A percentile compares a stretch with the other conserved stretches of the same genome.
phyloP scores from a whole-genome alignment of 2,329 filamentous ascomycete genomes.

The Talaromyces sp. region DNA sequence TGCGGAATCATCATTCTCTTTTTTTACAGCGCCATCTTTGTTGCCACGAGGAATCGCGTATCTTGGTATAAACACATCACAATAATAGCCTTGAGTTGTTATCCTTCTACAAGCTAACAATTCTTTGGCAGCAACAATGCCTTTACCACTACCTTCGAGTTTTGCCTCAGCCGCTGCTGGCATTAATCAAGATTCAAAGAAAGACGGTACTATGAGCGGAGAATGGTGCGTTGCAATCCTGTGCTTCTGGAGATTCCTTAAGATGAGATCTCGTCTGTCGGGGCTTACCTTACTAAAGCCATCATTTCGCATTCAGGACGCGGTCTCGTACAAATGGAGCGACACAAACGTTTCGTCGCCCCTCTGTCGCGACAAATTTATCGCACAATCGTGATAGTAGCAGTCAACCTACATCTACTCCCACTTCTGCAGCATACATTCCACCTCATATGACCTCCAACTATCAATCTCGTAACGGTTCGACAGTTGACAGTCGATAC shows the following conservation, averaged over 20 bases:
- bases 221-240: conserved; percentile 63
- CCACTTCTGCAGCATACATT: conserved; percentile 53
- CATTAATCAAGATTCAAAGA: conserved; percentile 61
- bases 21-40: conserved; percentile 16
- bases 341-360: conserved; percentile 64
- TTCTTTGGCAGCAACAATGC: conserved; percentile 48
- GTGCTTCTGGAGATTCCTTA: background rate
- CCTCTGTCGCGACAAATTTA: conserved; percentile 57
- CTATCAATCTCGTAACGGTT: conserved; percentile 53
- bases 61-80: conserved; percentile 2
- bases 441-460: conserved; percentile 59
- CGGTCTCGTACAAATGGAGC: conserved; percentile 62
- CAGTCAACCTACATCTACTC: conserved; percentile 38
- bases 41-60: conserved; percentile 19
- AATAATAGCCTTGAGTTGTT: conserved; percentile 10
- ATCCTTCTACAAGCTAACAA: conserved; percentile 23
- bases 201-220: conserved; percentile 59
- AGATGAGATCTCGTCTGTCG: background rate
- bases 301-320: conserved; percentile 45
- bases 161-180: conserved; percentile 80
- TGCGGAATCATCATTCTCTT: conserved; percentile 17
- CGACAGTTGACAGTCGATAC: conserved; percentile 61
- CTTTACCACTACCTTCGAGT: conserved; percentile 74
- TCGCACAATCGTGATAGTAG: conserved; percentile 45
- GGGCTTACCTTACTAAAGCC: conserved; percentile 22